Base-by-base conservation (phyloP, 2,329 filamentous ascomycete species). In the Claviceps digitariae region DNA sequence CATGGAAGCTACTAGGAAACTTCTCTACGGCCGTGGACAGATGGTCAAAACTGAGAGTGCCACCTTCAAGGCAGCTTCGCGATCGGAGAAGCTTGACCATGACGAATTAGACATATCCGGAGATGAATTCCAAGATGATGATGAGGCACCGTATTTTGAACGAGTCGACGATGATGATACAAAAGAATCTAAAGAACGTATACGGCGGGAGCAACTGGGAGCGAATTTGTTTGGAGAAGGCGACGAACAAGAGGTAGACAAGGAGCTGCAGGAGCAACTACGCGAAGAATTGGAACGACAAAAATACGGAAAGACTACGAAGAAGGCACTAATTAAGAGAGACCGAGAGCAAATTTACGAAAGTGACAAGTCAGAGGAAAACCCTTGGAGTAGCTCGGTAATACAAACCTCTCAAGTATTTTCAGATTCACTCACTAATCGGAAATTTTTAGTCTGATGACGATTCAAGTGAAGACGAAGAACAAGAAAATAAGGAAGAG, bases 321-420 rank as follows among this genome's bases (percentile, higher is more conserved):
- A 86, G 55, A 95, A 94, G 69, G 83, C 86, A 12, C 75, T 97
- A 12, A 83, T 85, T 60, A 91, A 87, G 69, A 80, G 87, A 51
- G 93, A 96, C 68, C 86, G 88, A 67, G 87, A 94, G 60, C 84
- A 82, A 59, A 86, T 93, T 57, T 95, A 95, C 63, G 87, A 87
- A 61, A 86, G 82, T 58, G 87, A 88, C 47, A 66, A 75, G 20
- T 74, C 72, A 7, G 69, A 75, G 48, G 66, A 69, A 12, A 69
- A 71, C 15, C 68, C 68, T 27, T 71, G 68, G 68, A 68, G 62
- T 50, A 69, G 66, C 51, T 70, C 68, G 41, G 68, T 70, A 64
- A 58, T 63, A 50, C 21, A 9, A 47, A 8, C n/a, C 25, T 29
- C 25, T 20, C 13, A 10, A 15, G 20, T 10, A 27, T 15, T 20